Conservation (phyloP, 2,329 filamentous ascomycete genomes). For the Nothophoma quercina region DNA sequence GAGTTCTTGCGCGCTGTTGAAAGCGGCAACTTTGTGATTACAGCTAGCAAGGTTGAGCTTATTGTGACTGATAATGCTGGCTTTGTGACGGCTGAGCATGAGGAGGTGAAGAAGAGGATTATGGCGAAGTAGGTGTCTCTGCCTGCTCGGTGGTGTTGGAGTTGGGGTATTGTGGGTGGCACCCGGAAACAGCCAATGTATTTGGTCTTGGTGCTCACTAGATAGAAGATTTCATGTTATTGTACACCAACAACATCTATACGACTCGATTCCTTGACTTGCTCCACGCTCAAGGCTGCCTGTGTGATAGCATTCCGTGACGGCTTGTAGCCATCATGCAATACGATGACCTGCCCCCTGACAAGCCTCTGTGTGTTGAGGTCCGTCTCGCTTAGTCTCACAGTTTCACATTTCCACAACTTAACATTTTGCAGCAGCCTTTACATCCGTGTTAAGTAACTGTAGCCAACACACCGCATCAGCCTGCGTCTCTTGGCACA, state of each 20-base stretch:
- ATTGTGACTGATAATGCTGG: background rate
- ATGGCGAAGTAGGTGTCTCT: background rate
- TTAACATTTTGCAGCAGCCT: too few species aligned
- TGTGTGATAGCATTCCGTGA: background rate
- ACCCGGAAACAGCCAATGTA: background rate
- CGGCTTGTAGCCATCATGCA: background rate
- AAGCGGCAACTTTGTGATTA: slow-evolving; percentile 11
- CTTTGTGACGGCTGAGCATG: background rate
- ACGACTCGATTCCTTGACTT: background rate
- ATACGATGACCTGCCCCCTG: background rate
- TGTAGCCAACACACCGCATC: too few species aligned
- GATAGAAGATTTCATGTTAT: background rate
- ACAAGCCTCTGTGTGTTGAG: too few species aligned
- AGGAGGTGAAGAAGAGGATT: slow-evolving; percentile 6
- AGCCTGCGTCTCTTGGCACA: too few species aligned
- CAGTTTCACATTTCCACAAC: too few species aligned
- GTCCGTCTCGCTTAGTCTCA: too few species aligned
- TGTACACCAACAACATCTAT: slow-evolving; percentile 9
- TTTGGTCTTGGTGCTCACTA: background rate
- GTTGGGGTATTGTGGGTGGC: background rate
- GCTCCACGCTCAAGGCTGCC: background rate
- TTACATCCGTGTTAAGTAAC: too few species aligned
- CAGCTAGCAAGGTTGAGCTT: slow-evolving; percentile 12
- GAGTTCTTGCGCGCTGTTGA: slow-evolving; percentile 6
- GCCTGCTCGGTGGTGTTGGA: background rate